Percentiles rank a stretch among this genome's conserved stretches.
These are phyloP conservation scores for Botrytis cinerea DNA, from an alignment of 2,329 filamentous ascomycete genomes.

Conservation along the genomic window DNA sequence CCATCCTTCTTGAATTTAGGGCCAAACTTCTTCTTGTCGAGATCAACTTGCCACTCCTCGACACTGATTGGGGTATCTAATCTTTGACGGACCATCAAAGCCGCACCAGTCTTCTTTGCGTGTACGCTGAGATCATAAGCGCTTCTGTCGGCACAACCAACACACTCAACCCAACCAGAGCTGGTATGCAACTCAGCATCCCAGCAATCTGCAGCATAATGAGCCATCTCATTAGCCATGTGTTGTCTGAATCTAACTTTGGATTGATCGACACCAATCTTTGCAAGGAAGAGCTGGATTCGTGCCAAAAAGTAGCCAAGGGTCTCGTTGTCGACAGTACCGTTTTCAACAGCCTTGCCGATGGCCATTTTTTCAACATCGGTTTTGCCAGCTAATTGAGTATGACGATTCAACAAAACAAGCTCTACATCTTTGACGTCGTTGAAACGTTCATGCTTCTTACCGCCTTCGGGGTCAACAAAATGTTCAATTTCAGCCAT, in stretches of 20 bases:
- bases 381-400: conserved; percentile 85
- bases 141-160: conserved; percentile 92
- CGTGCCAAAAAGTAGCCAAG: conserved; percentile 95
- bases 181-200: conserved; percentile 90
- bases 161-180: conserved; percentile 97
- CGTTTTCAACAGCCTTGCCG: conserved; percentile 79
- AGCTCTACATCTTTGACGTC: conserved; percentile 85
- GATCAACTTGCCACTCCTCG: conserved; percentile 84
- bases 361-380: conserved; percentile 71
- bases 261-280: conserved; percentile 80
- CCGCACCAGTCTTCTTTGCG: conserved; percentile 85
- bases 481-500: conserved; percentile 99
- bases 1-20: conserved; percentile 94
- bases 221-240: conserved; percentile 88
- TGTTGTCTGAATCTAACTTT: conserved; percentile 98
- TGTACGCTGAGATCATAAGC: conserved; percentile 94
- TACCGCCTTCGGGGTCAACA: conserved; percentile 90
- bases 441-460: conserved; percentile 87
- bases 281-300: conserved; percentile 86
- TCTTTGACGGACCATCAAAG: conserved; percentile 81
- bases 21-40: conserved; percentile 95
- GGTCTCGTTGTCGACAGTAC: conserved; percentile 94
- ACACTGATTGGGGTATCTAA: conserved; percentile 75
- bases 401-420: conserved; percentile 78
- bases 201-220: conserved; percentile 98